Conservation (phyloP, 768 basidiomycete genomes). For the Leccinum sublutescens region DNA sequence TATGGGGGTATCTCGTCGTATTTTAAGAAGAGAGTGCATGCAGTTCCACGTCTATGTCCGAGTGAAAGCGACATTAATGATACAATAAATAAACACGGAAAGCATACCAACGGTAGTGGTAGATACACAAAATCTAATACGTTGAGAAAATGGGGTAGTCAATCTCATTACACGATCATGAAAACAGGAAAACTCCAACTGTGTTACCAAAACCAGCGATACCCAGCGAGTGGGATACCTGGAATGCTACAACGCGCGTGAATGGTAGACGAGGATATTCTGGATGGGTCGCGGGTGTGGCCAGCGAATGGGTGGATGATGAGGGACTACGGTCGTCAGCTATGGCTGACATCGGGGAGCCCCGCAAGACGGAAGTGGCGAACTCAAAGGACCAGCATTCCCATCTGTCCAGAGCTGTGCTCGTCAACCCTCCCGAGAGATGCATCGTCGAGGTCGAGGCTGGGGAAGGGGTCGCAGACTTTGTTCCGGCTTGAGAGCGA, state of each 20-base stretch:
- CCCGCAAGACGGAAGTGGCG: constrained; percentile 43
- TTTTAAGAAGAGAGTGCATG: not conserved
- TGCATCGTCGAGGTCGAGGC: constrained; percentile 18
- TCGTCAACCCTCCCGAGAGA: constrained; percentile 47
- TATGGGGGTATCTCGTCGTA: constrained; percentile 16
- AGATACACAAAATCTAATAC: constrained; percentile 18
- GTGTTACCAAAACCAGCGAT: constrained; percentile 82
- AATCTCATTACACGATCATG: constrained; percentile 12
- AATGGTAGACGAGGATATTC: constrained; percentile 66
- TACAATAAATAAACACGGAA: constrained; percentile 27
- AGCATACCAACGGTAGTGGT: constrained; percentile 10
- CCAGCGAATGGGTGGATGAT: constrained; percentile 2
- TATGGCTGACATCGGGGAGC: constrained; percentile 52
- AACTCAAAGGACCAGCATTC: constrained; percentile 80
- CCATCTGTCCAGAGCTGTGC: constrained; percentile 74
- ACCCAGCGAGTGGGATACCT: constrained; percentile 47
- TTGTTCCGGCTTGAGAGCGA: constrained; percentile 38
- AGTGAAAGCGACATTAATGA: constrained; percentile 9
- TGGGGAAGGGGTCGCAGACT: constrained; percentile 13
- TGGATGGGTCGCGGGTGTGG: constrained; percentile 3
- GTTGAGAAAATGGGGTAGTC: not conserved
- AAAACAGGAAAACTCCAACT: constrained; percentile 28
- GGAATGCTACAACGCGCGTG: constrained; percentile 67
- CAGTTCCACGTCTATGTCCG: not conserved
- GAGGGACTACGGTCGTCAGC: constrained; percentile 21